Conservation (phyloP, 2,329 filamentous ascomycete species). For the Hypocreales sp. region DNA sequence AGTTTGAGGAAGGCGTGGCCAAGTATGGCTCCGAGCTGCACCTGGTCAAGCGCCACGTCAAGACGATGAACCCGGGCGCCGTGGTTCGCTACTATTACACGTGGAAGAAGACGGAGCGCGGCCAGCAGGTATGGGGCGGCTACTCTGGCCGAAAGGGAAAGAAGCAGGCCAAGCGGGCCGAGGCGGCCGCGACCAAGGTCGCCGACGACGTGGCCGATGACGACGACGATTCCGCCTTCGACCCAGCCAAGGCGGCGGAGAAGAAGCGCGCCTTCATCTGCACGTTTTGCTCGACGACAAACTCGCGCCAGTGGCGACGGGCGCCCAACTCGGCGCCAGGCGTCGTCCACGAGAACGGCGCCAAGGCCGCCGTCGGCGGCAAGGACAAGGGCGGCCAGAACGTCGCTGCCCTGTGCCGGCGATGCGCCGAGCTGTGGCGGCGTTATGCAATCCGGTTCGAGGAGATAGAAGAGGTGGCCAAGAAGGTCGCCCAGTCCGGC, state of each 20-base stretch:
- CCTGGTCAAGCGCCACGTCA: conserved; percentile 70
- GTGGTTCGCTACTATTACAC: conserved; percentile 92
- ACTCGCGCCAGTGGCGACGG: conserved; percentile 79
- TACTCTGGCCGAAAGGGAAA: conserved; percentile 80
- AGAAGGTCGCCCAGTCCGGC: conserved; percentile 68
- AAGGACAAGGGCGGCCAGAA: conserved; percentile 67
- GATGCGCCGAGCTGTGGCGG: conserved; percentile 87
- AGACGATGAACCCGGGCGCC: conserved; percentile 61
- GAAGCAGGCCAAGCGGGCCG: conserved; percentile 65
- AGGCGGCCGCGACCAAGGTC: conserved; percentile 57
- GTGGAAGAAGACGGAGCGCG: conserved; percentile 89
- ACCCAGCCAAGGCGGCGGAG: conserved; percentile 65
- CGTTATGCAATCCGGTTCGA: conserved; percentile 95
- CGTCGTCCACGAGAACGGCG: conserved; percentile 46
- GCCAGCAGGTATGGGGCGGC: conserved; percentile 78
- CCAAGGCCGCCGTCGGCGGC: conserved; percentile 42
- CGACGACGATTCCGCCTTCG: conserved; percentile 89
- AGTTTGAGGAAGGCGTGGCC: conserved; percentile 79
- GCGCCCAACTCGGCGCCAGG: conserved; percentile 67
- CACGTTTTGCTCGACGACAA: conserved; percentile 75
- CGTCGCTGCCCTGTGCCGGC: conserved; percentile 71
- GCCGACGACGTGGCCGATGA: conserved; percentile 88
- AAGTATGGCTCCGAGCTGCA: conserved; percentile 88
- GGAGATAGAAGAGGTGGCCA: conserved; percentile 77
- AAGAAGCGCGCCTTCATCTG: conserved; percentile 79